A percentile compares a stretch with the other conserved stretches of the same genome.
Conservation (phyloP, 177 flowering plant genomes). For the Vitis hybrid region DNA sequence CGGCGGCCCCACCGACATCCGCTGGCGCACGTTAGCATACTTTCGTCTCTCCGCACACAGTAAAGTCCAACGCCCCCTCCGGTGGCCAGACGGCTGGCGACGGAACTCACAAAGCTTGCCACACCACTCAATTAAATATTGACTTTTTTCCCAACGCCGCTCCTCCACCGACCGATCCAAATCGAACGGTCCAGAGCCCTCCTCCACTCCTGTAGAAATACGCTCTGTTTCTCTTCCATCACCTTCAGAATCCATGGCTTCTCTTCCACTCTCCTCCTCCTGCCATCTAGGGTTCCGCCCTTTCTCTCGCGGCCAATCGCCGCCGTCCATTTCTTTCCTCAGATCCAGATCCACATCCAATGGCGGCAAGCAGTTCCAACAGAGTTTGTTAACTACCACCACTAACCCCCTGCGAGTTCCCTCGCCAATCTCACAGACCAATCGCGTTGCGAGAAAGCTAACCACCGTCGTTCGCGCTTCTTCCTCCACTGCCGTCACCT, state of each 20-base stretch:
- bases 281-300: slow-evolving; percentile 24
- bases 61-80: no score
- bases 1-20: no score
- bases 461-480: slow-evolving; percentile 34
- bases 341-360: slow-evolving; percentile 1
- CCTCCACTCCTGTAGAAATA: neutral
- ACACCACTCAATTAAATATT: neutral
- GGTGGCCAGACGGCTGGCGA: neutral
- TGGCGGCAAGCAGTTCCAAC: no score
- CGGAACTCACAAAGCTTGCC: slow-evolving; percentile 9
- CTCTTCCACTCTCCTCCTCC: slow-evolving; percentile 50
- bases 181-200: slow-evolving; percentile 22
- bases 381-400: no score
- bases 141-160: neutral
- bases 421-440: no score
- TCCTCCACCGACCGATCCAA: slow-evolving; percentile 19
- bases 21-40: no score
- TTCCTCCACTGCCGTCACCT: slow-evolving; percentile 18
- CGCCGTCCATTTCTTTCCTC: neutral
- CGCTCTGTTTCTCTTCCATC: slow-evolving; percentile 1
- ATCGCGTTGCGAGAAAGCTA: neutral
- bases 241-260: slow-evolving; percentile 36
- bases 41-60: no score
- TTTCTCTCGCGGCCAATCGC: slow-evolving; percentile 16
- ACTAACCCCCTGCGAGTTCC: no score